Evolutionary conservation across 345 rosid genomes (phyloP), one percentile per base, ranked within the genome.

Genomic region (Pelargonium nanum): DNA sequence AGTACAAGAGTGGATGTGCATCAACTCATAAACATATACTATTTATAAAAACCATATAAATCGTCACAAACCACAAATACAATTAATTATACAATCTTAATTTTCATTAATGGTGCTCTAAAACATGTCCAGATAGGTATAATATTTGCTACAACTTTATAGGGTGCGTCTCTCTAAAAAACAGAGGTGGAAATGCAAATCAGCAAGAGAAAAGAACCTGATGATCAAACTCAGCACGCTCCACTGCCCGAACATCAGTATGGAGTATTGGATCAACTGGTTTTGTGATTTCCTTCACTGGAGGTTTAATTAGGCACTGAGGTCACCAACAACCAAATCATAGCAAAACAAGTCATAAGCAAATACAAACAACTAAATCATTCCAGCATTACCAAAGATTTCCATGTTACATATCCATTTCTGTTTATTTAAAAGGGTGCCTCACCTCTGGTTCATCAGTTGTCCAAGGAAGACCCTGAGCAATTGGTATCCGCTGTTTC

Each of bases 401-500:
- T 54, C 2, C 2, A 54, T 1, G 22, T 5, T 9, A 6, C 2
- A 51, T 2, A 25, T 40, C 30, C 50, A 34, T 63, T n/a, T n/a
- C 22, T 21, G 30, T 24, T 60, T 24, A 51, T 20, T 51, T 23
- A 50, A 28, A 28, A 56, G 26, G 28, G 13, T n/a, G 24, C 56
- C 72, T 74, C 61, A 87, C 99, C 85, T 93, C 95, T 21, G 97
- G 96, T 59, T 86, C 99, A 66, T 93, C 99, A 50, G 96, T 90
- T 65, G 99, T 94, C 84, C 82, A 88, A 19, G 99, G 97, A 65
- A 87, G 90, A 63, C 96, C 97, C 78, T 88, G 97, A 20, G 99
- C 99, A 26, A 83, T 59, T 0, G 96, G 99, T 40, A 86, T 74
- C 61, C 96, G 77, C 70, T 57, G 75, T 64, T 67, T 94, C 72